Conservation (phyloP, 192 early-diverging fungal genomes). For the Umbelopsis vinacea region DNA sequence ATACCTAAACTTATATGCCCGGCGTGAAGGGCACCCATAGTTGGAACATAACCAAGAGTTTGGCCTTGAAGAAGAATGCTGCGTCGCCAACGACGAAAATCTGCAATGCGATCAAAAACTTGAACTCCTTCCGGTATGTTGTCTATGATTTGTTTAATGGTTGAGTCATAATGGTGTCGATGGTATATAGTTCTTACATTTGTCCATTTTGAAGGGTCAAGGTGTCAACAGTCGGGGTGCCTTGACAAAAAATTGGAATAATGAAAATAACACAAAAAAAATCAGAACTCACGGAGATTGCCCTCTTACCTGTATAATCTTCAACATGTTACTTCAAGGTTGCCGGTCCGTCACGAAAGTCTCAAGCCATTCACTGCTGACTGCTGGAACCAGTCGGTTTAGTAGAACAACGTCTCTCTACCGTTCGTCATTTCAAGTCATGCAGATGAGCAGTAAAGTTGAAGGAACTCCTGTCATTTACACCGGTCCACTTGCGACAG, state of each 20-base stretch:
- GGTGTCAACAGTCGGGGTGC: too few relatives aligned
- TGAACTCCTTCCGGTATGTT: constrained; percentile 38
- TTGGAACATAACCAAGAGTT: constrained; percentile 92
- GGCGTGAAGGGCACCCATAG: constrained; percentile 97
- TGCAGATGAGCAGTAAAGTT: background rate
- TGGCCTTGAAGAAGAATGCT: constrained; percentile 52
- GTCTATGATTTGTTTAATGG: constrained; percentile 16
- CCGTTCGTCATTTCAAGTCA: background rate
- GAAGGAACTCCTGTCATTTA: constrained; percentile 38
- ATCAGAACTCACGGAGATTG: background rate
- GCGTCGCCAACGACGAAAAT: constrained; percentile 75
- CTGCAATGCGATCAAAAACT: constrained; percentile 75
- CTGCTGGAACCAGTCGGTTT: background rate
- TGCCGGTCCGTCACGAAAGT: background rate
- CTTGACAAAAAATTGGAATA: too few relatives aligned
- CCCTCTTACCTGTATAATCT: background rate
- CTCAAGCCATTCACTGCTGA: background rate
- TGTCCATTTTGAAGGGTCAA: constrained; percentile 3
- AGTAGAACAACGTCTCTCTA: background rate
- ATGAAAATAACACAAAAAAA: background rate
- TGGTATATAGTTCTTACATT: background rate
- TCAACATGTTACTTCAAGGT: background rate
- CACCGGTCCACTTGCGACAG: constrained; percentile 53
- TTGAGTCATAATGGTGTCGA: background rate
- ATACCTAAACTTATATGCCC: constrained; percentile 85